Evolutionary conservation across 305 asterid genomes (phyloP), one percentile per base, ranked within the genome.

Genomic region (Ilex paraguariensis): DNA sequence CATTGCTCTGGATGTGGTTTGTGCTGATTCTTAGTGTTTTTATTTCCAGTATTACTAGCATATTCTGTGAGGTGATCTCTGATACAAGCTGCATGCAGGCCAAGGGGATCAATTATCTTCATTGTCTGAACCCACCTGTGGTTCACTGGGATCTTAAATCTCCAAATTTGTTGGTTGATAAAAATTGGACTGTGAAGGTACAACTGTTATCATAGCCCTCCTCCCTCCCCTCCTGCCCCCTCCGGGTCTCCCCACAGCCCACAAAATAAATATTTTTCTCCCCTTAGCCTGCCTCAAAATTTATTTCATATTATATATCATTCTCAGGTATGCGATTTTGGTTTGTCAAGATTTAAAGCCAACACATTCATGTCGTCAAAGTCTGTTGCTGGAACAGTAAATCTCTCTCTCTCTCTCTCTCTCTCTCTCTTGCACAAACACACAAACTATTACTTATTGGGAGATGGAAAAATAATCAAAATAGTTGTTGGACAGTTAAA

Each of bases 121-220:
- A 88, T 69, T 85, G 87, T 63, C 92, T 88, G 58, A 83, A 48
- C 16, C 97, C 98, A 1, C 97, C 97, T 45, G 66, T 91, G 28
- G 97, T 91, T 65, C 98, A 91, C 65, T 87, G 95, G 91, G 98
- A 91, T 73, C 89, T 91, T 28, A 89, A 91, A 71, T 87, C 98
- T 56, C 98, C 97, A 12, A 89, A 91, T 79, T 81, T 91, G 60
- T 77, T 91, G 82, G 98, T 91, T 64, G 98, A 91, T 71, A 87
- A 77, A 79, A 89, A 85, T 67, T 91, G 97, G 95, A 89, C 90
- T 33, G 95, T 89, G 44, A 91, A 91, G 95, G 97, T 87, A 79
- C 59, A 66, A 52, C 30, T 46, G 15, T 21, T 21, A 10, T 1
- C 52, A 46, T 2, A 10, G 7, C 28, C 28, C 28, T 21, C 28